A percentile compares a stretch with the other conserved stretches of the same genome.
These are phyloP conservation scores for Eimeria acervulina DNA, from an alignment of 169 alveolate genomes.

Conservation along the genomic window DNA sequence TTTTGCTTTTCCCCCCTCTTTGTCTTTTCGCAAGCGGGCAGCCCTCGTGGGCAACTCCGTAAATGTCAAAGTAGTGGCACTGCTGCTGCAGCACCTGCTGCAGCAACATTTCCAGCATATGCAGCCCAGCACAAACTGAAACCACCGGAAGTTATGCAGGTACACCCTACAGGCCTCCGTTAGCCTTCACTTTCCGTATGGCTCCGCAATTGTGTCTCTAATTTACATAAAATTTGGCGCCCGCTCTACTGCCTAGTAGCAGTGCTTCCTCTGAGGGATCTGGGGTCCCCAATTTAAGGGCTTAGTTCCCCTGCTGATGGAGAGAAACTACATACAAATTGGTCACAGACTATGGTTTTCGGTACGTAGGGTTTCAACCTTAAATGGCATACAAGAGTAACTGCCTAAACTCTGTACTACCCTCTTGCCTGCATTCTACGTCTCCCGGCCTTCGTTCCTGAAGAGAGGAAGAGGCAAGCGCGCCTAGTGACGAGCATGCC, in stretches of 20 bases:
- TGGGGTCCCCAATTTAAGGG: not conserved
- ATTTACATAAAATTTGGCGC: not conserved
- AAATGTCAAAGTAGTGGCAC: constrained; percentile 87
- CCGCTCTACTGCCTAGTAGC: not conserved
- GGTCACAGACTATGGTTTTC: too few species aligned
- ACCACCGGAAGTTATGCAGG: not conserved
- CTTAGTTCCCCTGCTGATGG: too few species aligned
- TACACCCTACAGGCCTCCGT: constrained; percentile 11
- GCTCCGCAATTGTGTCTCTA: not conserved
- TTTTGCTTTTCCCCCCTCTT: constrained; percentile 85
- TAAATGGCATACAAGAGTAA: too few species aligned
- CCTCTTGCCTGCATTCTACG: too few species aligned
- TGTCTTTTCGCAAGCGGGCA: constrained; percentile 81
- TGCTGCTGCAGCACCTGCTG: constrained; percentile 85
- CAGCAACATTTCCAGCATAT: not conserved
- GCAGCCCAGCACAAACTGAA: not conserved
- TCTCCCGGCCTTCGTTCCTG: too few species aligned
- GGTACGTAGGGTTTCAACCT: too few species aligned
- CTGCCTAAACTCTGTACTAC: too few species aligned
- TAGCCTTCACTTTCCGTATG: not conserved
- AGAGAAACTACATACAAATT: too few species aligned
- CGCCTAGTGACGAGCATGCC: not conserved
- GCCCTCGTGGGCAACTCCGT: constrained; percentile 89
- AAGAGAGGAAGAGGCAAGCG: too few species aligned
- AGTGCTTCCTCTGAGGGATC: not conserved